Conservation (phyloP, 2,329 filamentous ascomycete species). For the Dothistroma pini region DNA sequence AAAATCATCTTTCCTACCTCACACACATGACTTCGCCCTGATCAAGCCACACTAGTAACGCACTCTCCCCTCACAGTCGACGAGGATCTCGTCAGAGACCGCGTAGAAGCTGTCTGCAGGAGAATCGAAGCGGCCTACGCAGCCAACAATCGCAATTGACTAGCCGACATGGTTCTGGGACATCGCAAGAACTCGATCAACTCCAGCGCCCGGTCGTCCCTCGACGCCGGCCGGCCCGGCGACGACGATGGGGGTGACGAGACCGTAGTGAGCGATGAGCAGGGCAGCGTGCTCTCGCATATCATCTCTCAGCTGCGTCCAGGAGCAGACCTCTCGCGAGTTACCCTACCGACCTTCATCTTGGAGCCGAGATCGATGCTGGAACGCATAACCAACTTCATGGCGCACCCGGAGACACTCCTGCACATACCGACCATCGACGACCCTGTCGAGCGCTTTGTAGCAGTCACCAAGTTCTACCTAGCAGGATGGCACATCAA, state of each 20-base stretch:
- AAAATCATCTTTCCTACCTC: neutral
- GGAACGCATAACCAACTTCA: conserved; percentile 99
- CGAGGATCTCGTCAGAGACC: neutral
- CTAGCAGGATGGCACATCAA: conserved; percentile 98
- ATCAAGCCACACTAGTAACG: neutral
- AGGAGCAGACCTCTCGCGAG: conserved; percentile 88
- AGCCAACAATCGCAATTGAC: neutral
- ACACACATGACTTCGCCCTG: neutral
- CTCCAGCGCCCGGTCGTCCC: conserved; percentile 41
- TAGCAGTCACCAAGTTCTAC: conserved; percentile 97
- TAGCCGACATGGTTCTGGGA: conserved; percentile 45
- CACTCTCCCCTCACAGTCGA: neutral
- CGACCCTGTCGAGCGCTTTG: conserved; percentile 83
- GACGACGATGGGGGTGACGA: conserved; percentile 50
- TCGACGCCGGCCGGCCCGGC: conserved; percentile 39
- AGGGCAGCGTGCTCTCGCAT: conserved; percentile 94
- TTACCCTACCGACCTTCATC: conserved; percentile 95
- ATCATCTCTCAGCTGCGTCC: conserved; percentile 97
- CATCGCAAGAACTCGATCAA: conserved; percentile 47
- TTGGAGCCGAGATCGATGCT: conserved; percentile 97
- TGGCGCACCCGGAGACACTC: conserved; percentile 97
- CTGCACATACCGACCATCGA: conserved; percentile 83
- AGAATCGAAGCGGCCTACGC: neutral
- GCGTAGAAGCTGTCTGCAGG: neutral
- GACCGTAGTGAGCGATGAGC: conserved; percentile 80